A percentile compares a stretch with the other conserved stretches of the same genome.
phyloP scores from a whole-genome alignment of 2,329 filamentous ascomycete species.

The Hymenotorrendiella dingleyae region DNA sequence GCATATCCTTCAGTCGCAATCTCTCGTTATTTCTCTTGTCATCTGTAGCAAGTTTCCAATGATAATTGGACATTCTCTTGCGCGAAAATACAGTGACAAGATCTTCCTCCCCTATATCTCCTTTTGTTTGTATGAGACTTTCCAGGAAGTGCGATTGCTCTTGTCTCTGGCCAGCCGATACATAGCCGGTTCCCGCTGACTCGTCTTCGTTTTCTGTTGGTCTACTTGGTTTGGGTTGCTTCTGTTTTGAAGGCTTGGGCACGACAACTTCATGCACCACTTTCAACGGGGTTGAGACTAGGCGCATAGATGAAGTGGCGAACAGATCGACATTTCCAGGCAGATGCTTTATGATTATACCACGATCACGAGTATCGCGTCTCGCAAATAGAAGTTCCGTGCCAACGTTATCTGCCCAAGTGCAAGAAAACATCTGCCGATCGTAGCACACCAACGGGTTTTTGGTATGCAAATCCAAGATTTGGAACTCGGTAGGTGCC shows the following conservation, averaged over 20 bases:
- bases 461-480: conserved; percentile 72
- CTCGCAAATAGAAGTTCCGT: conserved; percentile 71
- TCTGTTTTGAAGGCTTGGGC: conserved; percentile 16
- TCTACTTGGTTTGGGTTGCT: neutral
- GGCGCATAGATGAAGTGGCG: conserved; percentile 62
- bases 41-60: conserved; percentile 17
- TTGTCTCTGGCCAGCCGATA: conserved; percentile 29
- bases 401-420: conserved; percentile 78
- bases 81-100: conserved; percentile 54
- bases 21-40: conserved; percentile 18
- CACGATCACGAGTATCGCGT: conserved; percentile 36
- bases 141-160: conserved; percentile 54
- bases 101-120: conserved; percentile 57
- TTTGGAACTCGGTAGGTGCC: conserved; percentile 48
- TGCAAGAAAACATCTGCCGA: conserved; percentile 70
- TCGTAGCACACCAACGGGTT: conserved; percentile 77
- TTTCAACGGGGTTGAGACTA: conserved; percentile 60
- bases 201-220: neutral
- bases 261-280: conserved; percentile 42
- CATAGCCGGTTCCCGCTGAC: conserved; percentile 20
- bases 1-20: conserved; percentile 10
- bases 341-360: conserved; percentile 46
- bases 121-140: conserved; percentile 59
- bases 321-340: conserved; percentile 62
- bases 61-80: conserved; percentile 24